Percentiles rank a stretch among this genome's conserved stretches.
These are phyloP conservation scores for Trichoderma citrinoviride DNA, from an alignment of 2,329 filamentous ascomycete genomes.

Conservation along the genomic window DNA sequence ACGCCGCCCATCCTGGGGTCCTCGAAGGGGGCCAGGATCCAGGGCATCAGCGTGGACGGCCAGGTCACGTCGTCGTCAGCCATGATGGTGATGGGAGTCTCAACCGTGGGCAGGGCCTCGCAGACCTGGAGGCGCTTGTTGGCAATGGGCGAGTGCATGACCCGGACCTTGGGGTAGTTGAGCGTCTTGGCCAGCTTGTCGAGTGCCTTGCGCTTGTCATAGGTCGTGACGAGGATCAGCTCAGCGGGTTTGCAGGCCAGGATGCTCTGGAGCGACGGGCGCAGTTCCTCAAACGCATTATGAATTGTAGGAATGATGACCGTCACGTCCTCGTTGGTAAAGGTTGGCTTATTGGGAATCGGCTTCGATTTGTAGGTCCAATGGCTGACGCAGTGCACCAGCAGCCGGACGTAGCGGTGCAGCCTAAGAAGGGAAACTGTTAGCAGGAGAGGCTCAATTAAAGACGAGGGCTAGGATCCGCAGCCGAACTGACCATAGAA, in stretches of 20 bases:
- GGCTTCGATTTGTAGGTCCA: conserved; percentile 84
- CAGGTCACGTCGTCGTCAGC: conserved; percentile 96
- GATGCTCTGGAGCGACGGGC: conserved; percentile 75
- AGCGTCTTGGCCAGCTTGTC: conserved; percentile 64
- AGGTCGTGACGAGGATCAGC: conserved; percentile 83
- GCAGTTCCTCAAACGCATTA: conserved; percentile 78
- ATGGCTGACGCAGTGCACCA: conserved; percentile 82
- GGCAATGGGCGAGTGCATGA: conserved; percentile 76
- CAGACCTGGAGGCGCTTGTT: conserved; percentile 96
- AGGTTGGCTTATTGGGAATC: conserved; percentile 75
- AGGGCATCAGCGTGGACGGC: conserved; percentile 80
- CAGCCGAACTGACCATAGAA: conserved; percentile 46
- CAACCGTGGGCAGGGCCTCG: conserved; percentile 80
- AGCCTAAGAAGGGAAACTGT: conserved; percentile 52
- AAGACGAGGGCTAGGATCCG: neutral
- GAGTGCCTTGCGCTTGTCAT: conserved; percentile 70
- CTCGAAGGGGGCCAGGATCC: conserved; percentile 92
- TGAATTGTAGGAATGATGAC: conserved; percentile 93
- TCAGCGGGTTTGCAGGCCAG: conserved; percentile 66
- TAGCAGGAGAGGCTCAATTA: neutral
- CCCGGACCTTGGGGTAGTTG: conserved; percentile 60
- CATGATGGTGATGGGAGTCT: conserved; percentile 82
- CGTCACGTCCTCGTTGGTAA: conserved; percentile 81
- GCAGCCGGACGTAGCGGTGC: conserved; percentile 80
- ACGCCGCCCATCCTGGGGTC: conserved; percentile 81